These are phyloP conservation scores for Penicillium sp. DNA, from an alignment of 2,329 filamentous ascomycete species.

Conservation along the genomic window DNA sequence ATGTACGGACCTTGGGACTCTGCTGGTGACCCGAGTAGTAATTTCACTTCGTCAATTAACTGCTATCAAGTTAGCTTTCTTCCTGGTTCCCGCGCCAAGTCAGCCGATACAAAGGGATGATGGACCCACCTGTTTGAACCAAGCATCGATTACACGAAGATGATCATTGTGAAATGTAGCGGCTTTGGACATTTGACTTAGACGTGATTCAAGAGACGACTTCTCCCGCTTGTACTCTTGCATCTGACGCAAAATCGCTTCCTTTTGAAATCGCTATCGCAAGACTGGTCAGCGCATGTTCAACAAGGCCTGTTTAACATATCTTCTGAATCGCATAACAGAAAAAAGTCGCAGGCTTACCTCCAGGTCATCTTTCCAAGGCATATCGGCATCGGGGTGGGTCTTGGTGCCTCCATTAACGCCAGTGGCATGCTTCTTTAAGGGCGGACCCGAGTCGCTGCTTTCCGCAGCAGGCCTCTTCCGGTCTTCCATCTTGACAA, in stretches of 20 bases:
- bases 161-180: slow-evolving; percentile 87
- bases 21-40: slow-evolving; percentile 35
- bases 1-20: slow-evolving; percentile 29
- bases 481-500: slow-evolving; percentile 98
- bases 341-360: slow-evolving; percentile 50
- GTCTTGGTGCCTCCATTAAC: slow-evolving; percentile 66
- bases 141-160: slow-evolving; percentile 81
- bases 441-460: slow-evolving; percentile 81
- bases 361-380: slow-evolving; percentile 67
- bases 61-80: slow-evolving; percentile 22
- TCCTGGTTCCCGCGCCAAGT: not conserved
- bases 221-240: slow-evolving; percentile 95
- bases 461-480: slow-evolving; percentile 84
- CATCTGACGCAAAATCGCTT: slow-evolving; percentile 96
- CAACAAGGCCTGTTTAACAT: slow-evolving; percentile 5
- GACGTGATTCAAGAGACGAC: slow-evolving; percentile 70
- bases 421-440: slow-evolving; percentile 80
- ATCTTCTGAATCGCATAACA: not conserved
- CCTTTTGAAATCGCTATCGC: slow-evolving; percentile 80
- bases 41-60: slow-evolving; percentile 48
- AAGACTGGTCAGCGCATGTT: slow-evolving; percentile 30
- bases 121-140: slow-evolving; percentile 80
- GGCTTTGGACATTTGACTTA: slow-evolving; percentile 75
- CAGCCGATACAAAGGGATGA: not conserved
- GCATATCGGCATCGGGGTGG: slow-evolving; percentile 65